Evolutionary conservation across 148 eudicot genomes (phyloP), one percentile per base, ranked within the genome.

Genomic region (Fagopyrum tataricum): DNA sequence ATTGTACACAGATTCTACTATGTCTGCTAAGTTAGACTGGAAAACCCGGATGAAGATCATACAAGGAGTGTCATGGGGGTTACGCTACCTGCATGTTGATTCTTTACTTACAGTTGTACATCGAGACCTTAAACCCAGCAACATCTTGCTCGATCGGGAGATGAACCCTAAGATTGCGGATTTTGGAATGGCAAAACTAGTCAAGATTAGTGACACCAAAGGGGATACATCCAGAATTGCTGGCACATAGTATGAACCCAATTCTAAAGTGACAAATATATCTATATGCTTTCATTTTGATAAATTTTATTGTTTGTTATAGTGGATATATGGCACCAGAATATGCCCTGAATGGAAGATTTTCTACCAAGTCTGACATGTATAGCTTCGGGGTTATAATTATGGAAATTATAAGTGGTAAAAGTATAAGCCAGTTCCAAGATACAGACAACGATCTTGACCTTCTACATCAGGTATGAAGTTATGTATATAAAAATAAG

Each of bases 131-230:
- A 71, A 71, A 71, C 31, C 73, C 18, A 71, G 73, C 20, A 71
- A 71, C n/a, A 43, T 71, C 17, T 49, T 71, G 37, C 31, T 71
- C 17, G 73, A 71, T 4, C 11, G 26, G 4, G 73, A 44, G n/a
- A 71, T 71, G 73, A 71, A 71, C 7, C 40, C 73, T 46, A 71
- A 71, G 18, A 71, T 71, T 46, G 55, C 55, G 41, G 73, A 71
- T 71, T 71, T 71, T 72, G 79, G 79, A 9, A 47, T 18, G 51
- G 71, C 71, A 11, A 48, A 40, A 14, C 49, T 77, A 6, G 59
- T 77, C 2, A 14, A 62, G 8, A 39, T 47, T 1, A 41, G 59
- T 62, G 75, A 77, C 39, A 70, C 79, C 42, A 55, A 47, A 23
- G 56, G 52, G 24, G 62, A 44, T 58, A 46, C 79, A 44, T 53